A percentile compares a stretch with the other conserved stretches of the same genome.
phyloP scores from a whole-genome alignment of 2,329 filamentous ascomycete species.

The Diplocarpon rosae region DNA sequence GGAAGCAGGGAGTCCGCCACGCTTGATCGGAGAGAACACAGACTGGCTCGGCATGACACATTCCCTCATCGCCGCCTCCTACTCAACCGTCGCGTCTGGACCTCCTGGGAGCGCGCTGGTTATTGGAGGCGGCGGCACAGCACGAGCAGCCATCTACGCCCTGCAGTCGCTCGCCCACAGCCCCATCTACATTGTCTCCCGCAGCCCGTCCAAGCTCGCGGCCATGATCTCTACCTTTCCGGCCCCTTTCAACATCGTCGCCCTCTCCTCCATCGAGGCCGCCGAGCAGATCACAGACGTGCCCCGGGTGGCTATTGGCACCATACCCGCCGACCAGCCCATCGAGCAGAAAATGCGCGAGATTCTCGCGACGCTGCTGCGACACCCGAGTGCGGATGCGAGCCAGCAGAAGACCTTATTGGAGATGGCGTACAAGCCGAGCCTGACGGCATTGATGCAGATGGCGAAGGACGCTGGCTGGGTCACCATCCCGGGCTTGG shows the following conservation, averaged over 20 bases:
- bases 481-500: conserved; percentile 75
- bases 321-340: conserved; percentile 78
- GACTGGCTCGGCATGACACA: conserved; percentile 91
- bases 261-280: conserved; percentile 45
- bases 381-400: conserved; percentile 28
- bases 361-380: conserved; percentile 46
- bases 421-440: conserved; percentile 95
- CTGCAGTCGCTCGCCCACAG: conserved; percentile 72
- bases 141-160: conserved; percentile 82
- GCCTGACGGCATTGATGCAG: conserved; percentile 73
- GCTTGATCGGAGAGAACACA: conserved; percentile 79
- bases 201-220: conserved; percentile 57
- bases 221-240: conserved; percentile 65
- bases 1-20: conserved; percentile 28
- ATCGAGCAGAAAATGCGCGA: conserved; percentile 63
- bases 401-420: conserved; percentile 49
- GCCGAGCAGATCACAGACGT: conserved; percentile 38
- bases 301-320: conserved; percentile 70
- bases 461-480: conserved; percentile 69
- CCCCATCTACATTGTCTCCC: conserved; percentile 79
- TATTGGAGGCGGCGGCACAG: conserved; percentile 84
- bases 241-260: conserved; percentile 54
- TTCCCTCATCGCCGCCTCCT: conserved; percentile 40
- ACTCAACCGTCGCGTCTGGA: conserved; percentile 18
- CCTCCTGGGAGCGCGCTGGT: conserved; percentile 55